phyloP scores from a whole-genome alignment of 2,329 filamentous ascomycete genomes.

The Penicillium glabrum region DNA sequence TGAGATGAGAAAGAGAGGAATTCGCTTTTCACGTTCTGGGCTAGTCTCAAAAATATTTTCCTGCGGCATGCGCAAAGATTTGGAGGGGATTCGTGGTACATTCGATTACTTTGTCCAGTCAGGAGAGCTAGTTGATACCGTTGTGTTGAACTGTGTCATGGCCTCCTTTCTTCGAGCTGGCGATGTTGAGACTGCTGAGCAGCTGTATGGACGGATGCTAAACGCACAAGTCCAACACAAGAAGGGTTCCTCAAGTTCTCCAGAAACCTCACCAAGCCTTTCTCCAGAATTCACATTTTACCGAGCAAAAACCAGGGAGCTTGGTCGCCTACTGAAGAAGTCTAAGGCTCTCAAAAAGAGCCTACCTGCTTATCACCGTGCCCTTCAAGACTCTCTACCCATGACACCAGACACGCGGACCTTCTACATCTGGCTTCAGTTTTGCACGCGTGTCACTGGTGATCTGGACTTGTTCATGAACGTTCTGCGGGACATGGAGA shows the following conservation, averaged over 20 bases:
- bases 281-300: conserved; percentile 38
- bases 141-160: conserved; percentile 84
- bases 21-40: conserved; percentile 74
- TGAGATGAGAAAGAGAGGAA: conserved; percentile 72
- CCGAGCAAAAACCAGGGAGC: conserved; percentile 39
- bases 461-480: conserved; percentile 69
- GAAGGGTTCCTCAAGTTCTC: conserved; percentile 15
- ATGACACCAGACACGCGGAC: conserved; percentile 75
- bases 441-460: conserved; percentile 69
- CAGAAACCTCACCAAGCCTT: conserved; percentile 5
- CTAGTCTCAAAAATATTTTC: conserved; percentile 81
- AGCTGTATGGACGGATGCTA: conserved; percentile 85
- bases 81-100: conserved; percentile 69
- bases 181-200: conserved; percentile 73
- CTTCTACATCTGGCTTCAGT: conserved; percentile 74
- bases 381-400: conserved; percentile 65
- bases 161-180: conserved; percentile 72
- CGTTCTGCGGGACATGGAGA: conserved; percentile 77
- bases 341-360: conserved; percentile 45
- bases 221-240: conserved; percentile 46
- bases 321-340: conserved; percentile 51
- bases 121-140: conserved; percentile 84
- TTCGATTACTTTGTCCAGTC: conserved; percentile 82
- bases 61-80: conserved; percentile 73
- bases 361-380: conserved; percentile 56